phyloP scores from a whole-genome alignment of 768 basidiomycete genomes.

The Boletus eberwhitei region DNA sequence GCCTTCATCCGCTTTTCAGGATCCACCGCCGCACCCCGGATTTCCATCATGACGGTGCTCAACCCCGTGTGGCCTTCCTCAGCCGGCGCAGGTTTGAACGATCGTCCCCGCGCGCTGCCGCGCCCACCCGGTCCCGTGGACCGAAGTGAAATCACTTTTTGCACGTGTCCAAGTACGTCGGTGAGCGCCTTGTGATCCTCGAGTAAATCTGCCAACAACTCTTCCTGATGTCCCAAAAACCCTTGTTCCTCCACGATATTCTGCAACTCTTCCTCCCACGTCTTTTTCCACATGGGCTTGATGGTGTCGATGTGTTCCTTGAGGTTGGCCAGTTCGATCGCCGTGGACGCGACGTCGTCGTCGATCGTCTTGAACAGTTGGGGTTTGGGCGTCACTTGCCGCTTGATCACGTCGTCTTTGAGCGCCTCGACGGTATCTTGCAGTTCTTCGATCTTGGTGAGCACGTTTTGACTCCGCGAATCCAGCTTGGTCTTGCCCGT shows the following conservation, averaged over 20 bases:
- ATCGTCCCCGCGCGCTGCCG: conserved; percentile 38
- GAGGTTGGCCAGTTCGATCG: conserved; percentile 69
- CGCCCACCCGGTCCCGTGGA: conserved; percentile 43
- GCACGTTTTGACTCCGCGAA: conserved; percentile 77
- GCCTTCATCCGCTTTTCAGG: conserved; percentile 85
- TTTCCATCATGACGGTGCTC: conserved; percentile 86
- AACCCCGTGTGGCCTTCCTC: conserved; percentile 69
- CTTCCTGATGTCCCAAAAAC: conserved; percentile 89
- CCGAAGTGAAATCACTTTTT: conserved; percentile 78
- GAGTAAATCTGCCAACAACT: conserved; percentile 80
- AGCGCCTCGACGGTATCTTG: conserved; percentile 87
- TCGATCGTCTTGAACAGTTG: conserved; percentile 66
- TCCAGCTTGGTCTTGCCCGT: conserved; percentile 93
- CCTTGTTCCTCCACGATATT: conserved; percentile 98
- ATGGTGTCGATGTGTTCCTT: conserved; percentile 83
- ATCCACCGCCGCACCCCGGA: conserved; percentile 77
- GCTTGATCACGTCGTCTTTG: conserved; percentile 87
- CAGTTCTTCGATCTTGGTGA: conserved; percentile 91
- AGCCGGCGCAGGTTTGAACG: conserved; percentile 57
- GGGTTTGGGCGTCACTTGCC: conserved; percentile 81
- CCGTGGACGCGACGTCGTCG: conserved; percentile 64
- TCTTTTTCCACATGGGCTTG: conserved; percentile 98
- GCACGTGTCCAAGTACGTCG: conserved; percentile 86
- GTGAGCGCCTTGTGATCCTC: conserved; percentile 90
- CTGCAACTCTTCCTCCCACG: conserved; percentile 95